A percentile compares a stretch with the other conserved stretches of the same genome.
Evolutionary conservation across 2,329 filamentous ascomycete genomes (phyloP).

Genomic region (Coniochaeta pulveracea): DNA sequence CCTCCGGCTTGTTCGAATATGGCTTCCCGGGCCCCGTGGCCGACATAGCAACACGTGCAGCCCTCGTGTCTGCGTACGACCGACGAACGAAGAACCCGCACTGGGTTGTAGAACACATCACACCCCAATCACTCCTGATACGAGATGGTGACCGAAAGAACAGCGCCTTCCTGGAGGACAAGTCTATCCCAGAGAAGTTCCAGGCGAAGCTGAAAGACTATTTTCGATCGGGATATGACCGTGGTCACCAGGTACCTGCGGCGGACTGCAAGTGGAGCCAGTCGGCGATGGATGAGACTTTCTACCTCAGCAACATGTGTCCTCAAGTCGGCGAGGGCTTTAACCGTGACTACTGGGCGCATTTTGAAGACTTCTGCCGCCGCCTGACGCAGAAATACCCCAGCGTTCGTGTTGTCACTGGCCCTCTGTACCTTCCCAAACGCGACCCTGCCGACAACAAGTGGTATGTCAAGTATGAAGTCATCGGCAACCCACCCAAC

Average conservation of each 20-base stretch:
- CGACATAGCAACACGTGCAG: conserved; percentile 66
- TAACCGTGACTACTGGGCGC: conserved; percentile 98
- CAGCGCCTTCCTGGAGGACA: conserved; percentile 75
- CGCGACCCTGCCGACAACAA: conserved; percentile 75
- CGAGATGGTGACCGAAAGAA: conserved; percentile 75
- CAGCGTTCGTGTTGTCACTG: conserved; percentile 82
- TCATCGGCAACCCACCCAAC: conserved; percentile 86
- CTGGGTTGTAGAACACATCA: conserved; percentile 97
- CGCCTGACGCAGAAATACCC: conserved; percentile 72
- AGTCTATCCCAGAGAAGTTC: conserved; percentile 70
- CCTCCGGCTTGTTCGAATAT: conserved; percentile 68
- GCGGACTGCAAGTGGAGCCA: conserved; percentile 96
- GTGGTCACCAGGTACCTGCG: conserved; percentile 93
- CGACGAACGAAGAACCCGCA: conserved; percentile 81
- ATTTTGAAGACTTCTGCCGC: conserved; percentile 95
- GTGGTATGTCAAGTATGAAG: conserved; percentile 92
- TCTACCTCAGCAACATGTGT: conserved; percentile 91
- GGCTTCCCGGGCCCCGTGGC: conserved; percentile 85
- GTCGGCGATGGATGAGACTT: conserved; percentile 88
- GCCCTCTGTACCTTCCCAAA: conserved; percentile 84
- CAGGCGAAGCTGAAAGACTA: conserved; percentile 88
- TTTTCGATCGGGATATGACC: conserved; percentile 86
- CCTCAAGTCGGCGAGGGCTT: conserved; percentile 97
- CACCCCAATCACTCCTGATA: conserved; percentile 64
- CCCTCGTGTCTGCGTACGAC: conserved; percentile 81